Percentiles rank a stretch among this genome's conserved stretches.
These are phyloP conservation scores for Mortierella sp. DNA, from an alignment of 371 early-diverging fungal species.

Conservation along the genomic window DNA sequence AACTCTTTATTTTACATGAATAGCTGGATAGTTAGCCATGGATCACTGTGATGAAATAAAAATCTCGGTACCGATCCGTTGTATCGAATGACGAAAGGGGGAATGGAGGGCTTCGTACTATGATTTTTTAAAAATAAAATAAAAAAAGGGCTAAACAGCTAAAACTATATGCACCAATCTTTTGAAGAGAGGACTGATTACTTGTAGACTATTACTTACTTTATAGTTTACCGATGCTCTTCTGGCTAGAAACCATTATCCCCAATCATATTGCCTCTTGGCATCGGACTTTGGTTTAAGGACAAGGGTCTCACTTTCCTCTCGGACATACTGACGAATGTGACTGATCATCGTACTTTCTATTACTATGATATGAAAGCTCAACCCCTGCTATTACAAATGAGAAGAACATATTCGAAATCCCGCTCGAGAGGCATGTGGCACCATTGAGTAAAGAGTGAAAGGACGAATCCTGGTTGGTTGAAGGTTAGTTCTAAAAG, in stretches of 20 bases:
- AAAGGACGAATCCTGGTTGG: conserved; percentile 5
- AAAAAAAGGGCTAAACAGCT: conserved; percentile 38
- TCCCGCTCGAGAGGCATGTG: conserved; percentile 5
- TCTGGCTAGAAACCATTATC: conserved; percentile 6
- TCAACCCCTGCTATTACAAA: background rate
- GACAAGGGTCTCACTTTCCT: background rate
- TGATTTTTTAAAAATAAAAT: background rate
- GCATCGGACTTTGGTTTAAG: conserved; percentile 10
- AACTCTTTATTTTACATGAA: background rate
- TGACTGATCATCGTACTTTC: too few species aligned
- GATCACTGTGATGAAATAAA: background rate
- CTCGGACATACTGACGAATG: background rate
- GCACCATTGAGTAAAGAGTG: background rate
- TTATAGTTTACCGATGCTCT: background rate
- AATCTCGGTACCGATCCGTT: background rate
- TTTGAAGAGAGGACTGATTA: too few species aligned
- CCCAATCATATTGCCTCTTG: conserved; percentile 23
- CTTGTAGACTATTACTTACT: background rate
- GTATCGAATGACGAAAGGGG: conserved; percentile 1
- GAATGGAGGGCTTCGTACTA: background rate
- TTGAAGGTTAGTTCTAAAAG: background rate
- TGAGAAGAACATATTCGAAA: background rate
- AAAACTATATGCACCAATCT: conserved; percentile 12
- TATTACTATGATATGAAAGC: background rate
- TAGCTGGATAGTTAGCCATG: background rate